Percentiles rank a stretch among this genome's conserved stretches.
phyloP scores from a whole-genome alignment of 2,329 filamentous ascomycete species.

The Claviceps capensis region DNA sequence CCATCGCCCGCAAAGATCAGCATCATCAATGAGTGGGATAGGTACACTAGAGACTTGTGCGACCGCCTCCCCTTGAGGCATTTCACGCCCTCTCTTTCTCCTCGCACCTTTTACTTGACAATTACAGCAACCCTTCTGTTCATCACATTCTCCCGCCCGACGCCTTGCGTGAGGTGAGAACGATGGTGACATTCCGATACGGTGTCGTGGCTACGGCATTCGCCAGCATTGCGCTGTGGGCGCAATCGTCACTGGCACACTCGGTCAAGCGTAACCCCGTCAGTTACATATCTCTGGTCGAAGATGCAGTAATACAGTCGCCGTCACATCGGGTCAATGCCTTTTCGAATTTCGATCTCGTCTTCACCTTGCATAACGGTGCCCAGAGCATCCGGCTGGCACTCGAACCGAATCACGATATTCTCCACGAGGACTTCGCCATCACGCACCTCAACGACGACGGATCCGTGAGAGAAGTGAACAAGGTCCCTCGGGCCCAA shows the following conservation, averaged over 20 bases:
- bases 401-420: constrained; percentile 82
- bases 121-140: not conserved
- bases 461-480: constrained; percentile 51
- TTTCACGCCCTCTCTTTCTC: constrained; percentile 1
- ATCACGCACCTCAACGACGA: constrained; percentile 60
- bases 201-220: constrained; percentile 10
- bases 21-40: constrained; percentile 1
- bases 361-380: constrained; percentile 58
- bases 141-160: too few relatives aligned
- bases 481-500: constrained; percentile 55
- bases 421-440: constrained; percentile 62
- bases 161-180: not conserved
- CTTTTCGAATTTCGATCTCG: constrained; percentile 71
- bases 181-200: constrained; percentile 15
- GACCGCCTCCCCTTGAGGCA: not conserved
- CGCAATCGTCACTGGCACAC: constrained; percentile 32
- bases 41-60: not conserved
- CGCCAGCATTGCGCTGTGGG: constrained; percentile 11
- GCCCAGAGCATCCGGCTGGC: constrained; percentile 61
- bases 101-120: not conserved
- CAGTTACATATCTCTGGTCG: constrained; percentile 56
- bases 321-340: constrained; percentile 68
- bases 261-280: constrained; percentile 67
- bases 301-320: constrained; percentile 65
- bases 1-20: not conserved